Base-by-base conservation (phyloP, 2,329 filamentous ascomycete species). In the Trichoderma koningiopsis region DNA sequence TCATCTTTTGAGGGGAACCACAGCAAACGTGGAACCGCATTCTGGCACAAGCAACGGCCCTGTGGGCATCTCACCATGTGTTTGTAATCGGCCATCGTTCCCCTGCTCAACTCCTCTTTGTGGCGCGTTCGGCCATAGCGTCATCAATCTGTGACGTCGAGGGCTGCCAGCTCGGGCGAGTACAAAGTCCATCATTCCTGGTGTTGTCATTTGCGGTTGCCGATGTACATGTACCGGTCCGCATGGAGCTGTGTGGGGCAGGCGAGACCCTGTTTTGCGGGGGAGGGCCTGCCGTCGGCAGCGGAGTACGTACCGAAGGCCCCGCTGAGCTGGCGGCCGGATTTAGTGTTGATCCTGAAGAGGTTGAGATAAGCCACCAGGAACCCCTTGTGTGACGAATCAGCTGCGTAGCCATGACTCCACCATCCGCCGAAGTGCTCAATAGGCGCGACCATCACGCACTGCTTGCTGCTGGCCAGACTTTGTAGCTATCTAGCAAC, bases 211-310 rank as follows among this genome's bases (percentile, higher is more conserved):
- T 47, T 10, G 49, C 24, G 35, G 37, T 49, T 55, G 29, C 35
- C 19, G 8, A 37, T 58, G 35, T 40, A 37, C 47, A 57, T 49
- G 62, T 66, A 66, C 53, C 52, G 52, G 52, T 27, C 11, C 11
- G 24, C 55, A 53, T 64, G 68, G 68, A 47, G 49, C 59, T 27
- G 52, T 35, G 56, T 52, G 64, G 64, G 64, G 64, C 65, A 68
- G n/a, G 19, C 13, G 24, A 61, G 68, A 65, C 62, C 61, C 61
- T 65, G 80, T 60, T 66, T 66, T 69, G 68, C 68, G 68, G 68
- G 68, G 68, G 40, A 68, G 29, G 19, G 56, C 27, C 61, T 56
- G 27, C 53, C 56, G 24, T 35, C 47, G 19, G 53, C 56, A 60
- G 27, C 33, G 61, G 61, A 53, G 61, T 69, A 69, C 61, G 68